Conservation (phyloP, 108 stramenopile species). For the Epithemia pelagica region DNA sequence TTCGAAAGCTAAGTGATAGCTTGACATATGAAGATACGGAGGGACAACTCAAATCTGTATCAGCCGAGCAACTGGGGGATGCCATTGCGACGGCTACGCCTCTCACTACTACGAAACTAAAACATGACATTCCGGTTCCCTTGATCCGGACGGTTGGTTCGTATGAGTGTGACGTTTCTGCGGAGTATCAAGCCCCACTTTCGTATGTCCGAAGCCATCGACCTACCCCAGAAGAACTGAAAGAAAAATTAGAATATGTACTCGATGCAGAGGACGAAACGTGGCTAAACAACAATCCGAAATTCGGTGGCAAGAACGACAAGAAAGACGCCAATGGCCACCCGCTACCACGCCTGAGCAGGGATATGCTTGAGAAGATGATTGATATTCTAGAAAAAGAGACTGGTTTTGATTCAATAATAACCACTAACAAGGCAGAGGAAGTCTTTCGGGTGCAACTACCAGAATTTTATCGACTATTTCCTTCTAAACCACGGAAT, state of each 20-base stretch:
- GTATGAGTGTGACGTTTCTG: conserved; percentile 56
- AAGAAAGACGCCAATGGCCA: neutral
- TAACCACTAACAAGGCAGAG: conserved; percentile 60
- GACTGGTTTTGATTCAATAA: conserved; percentile 75
- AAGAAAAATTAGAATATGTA: conserved; percentile 56
- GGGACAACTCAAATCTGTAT: conserved; percentile 42
- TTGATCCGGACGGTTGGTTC: conserved; percentile 50
- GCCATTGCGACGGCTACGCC: conserved; percentile 31
- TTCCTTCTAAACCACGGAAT: conserved; percentile 33
- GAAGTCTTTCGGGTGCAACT: conserved; percentile 42
- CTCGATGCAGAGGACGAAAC: conserved; percentile 70
- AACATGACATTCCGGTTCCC: conserved; percentile 74
- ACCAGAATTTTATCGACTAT: conserved; percentile 51
- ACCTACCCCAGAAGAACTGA: conserved; percentile 39
- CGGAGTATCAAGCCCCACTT: conserved; percentile 40
- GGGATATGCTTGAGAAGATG: conserved; percentile 62
- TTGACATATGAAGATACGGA: conserved; percentile 66
- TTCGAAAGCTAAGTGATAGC: conserved; percentile 49
- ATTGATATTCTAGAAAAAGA: conserved; percentile 76
- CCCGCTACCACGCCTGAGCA: conserved; percentile 31
- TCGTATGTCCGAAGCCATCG: conserved; percentile 63
- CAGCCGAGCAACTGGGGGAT: conserved; percentile 38
- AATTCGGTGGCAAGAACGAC: conserved; percentile 47
- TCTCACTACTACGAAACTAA: conserved; percentile 30
- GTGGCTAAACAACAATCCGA: conserved; percentile 55